These are phyloP conservation scores for Dendrobium officinale DNA, from an alignment of 106 monocot species.

Conservation along the genomic window DNA sequence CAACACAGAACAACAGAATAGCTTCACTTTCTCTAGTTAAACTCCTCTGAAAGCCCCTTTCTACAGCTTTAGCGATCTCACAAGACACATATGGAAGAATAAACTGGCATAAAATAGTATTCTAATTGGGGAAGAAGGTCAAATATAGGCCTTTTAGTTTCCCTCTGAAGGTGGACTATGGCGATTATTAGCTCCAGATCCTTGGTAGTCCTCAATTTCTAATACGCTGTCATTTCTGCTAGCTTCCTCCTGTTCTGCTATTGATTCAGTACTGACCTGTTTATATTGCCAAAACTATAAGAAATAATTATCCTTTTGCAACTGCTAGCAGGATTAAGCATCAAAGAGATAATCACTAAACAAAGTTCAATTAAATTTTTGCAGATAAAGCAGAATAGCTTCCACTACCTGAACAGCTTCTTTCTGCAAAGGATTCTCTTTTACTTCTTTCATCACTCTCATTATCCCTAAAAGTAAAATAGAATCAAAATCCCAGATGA, in stretches of 20 bases:
- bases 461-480: background rate
- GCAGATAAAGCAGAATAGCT: background rate
- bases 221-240: background rate
- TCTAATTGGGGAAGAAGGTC: background rate
- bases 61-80: background rate
- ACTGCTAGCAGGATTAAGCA: no score
- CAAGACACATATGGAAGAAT: background rate
- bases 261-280: background rate
- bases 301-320: background rate
- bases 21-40: background rate
- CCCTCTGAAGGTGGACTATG: background rate
- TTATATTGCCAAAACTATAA: background rate
- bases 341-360: no score
- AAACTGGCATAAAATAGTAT: background rate
- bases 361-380: no score
- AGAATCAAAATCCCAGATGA: background rate
- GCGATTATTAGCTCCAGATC: slow-evolving; percentile 7
- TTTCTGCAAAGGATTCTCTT: background rate
- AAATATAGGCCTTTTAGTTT: background rate
- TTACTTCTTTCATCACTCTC: background rate
- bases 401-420: slow-evolving; percentile 5
- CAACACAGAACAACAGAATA: no score
- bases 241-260: background rate
- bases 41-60: background rate
- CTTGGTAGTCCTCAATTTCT: background rate